A percentile compares a stretch with the other conserved stretches of the same genome.
phyloP scores from a whole-genome alignment of 2,329 filamentous ascomycete genomes.

The Colletotrichum siamense region DNA sequence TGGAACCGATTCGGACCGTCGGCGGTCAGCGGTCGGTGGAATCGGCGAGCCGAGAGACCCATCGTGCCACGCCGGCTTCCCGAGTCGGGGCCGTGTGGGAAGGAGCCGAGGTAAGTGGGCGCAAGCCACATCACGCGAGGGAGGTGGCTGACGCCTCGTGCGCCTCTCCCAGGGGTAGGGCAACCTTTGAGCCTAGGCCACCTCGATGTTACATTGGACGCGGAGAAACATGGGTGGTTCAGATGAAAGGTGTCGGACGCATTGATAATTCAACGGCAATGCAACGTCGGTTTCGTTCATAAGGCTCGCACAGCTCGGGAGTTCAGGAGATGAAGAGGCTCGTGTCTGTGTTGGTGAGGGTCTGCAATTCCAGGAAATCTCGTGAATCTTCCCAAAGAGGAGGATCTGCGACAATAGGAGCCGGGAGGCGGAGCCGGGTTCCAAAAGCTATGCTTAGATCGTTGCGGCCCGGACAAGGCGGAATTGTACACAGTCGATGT shows the following conservation, averaged over 20 bases:
- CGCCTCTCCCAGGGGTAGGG: neutral
- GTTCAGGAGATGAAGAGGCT: slow-evolving; percentile 9
- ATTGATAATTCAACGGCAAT: neutral
- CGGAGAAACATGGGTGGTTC: neutral
- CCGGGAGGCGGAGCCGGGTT: slow-evolving; percentile 11
- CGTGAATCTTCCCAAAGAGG: slow-evolving; percentile 6
- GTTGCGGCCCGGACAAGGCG: neutral
- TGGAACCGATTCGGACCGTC: neutral
- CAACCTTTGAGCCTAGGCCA: neutral
- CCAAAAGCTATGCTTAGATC: slow-evolving; percentile 1
- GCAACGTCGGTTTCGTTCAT: slow-evolving; percentile 3
- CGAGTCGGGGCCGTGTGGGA: neutral
- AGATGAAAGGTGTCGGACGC: neutral
- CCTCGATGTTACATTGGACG: neutral
- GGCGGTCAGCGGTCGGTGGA: neutral
- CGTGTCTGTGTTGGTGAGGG: slow-evolving; percentile 2
- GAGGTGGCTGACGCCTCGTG: neutral
- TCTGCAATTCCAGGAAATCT: slow-evolving; percentile 2
- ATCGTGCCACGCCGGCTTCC: neutral
- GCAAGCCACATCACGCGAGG: neutral
- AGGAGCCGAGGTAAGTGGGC: neutral
- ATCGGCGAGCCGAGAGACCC: neutral
- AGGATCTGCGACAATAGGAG: slow-evolving; percentile 12
- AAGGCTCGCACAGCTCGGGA: neutral
- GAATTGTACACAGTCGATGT: neutral